Conservation (phyloP, 1,139 yeast genomes). For the Blastobotrys capitulatus region DNA sequence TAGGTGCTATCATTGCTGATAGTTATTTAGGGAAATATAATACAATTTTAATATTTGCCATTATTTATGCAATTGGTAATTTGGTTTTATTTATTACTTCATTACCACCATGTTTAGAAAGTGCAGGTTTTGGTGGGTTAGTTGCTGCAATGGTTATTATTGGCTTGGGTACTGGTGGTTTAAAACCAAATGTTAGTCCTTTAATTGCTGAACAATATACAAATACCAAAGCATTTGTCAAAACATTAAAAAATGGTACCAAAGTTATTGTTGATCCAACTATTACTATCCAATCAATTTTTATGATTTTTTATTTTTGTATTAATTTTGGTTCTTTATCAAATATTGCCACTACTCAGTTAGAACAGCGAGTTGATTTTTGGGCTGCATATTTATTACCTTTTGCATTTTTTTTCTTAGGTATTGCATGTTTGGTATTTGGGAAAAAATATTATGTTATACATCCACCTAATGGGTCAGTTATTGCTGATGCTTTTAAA, state of each 20-base stretch:
- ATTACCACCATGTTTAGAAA: constrained; percentile 51
- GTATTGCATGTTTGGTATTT: constrained; percentile 51
- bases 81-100: constrained; percentile 64
- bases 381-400: constrained; percentile 75
- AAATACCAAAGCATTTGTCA: constrained; percentile 53
- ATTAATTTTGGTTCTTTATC: constrained; percentile 78
- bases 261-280: constrained; percentile 66
- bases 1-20: constrained; percentile 75
- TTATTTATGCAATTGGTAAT: constrained; percentile 57
- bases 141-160: constrained; percentile 57
- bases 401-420: constrained; percentile 57
- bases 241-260: constrained; percentile 55
- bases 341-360: constrained; percentile 70
- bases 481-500: constrained; percentile 46
- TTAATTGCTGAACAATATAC: constrained; percentile 72
- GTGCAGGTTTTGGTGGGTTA: constrained; percentile 46
- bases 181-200: constrained; percentile 74
- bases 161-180: constrained; percentile 79
- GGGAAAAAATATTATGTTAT: constrained; percentile 51
- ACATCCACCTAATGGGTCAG: constrained; percentile 55
- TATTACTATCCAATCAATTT: constrained; percentile 66
- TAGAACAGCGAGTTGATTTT: constrained; percentile 64
- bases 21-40: constrained; percentile 67
- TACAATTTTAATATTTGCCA: constrained; percentile 58
- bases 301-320: constrained; percentile 72